Evolutionary conservation across 768 basidiomycete species (phyloP).

Genomic region (Ramaria sp.): DNA sequence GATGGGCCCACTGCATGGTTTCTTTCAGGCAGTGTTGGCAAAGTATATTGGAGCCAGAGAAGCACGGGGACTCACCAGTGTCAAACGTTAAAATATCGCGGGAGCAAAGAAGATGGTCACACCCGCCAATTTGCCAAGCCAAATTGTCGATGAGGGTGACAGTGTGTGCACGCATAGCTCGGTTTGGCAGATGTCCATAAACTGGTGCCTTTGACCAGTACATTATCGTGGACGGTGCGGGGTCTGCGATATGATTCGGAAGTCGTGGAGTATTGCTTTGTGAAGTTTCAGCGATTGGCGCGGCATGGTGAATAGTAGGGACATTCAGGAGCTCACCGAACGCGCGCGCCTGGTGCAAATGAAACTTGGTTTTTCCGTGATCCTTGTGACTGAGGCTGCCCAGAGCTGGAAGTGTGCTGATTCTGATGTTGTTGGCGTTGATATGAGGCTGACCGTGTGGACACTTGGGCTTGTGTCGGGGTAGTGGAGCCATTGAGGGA

Average conservation of each 20-base stretch:
- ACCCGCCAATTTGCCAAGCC: constrained; percentile 86
- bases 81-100: constrained; percentile 80
- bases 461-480: neutral
- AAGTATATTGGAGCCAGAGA: neutral
- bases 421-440: neutral
- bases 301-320: neutral
- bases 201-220: constrained; percentile 82
- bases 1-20: constrained; percentile 82
- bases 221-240: constrained; percentile 64
- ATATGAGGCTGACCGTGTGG: neutral
- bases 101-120: constrained; percentile 67
- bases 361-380: neutral
- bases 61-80: constrained; percentile 38
- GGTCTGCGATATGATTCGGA: constrained; percentile 20
- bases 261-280: constrained; percentile 14
- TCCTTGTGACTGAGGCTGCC: neutral
- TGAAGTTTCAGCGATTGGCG: neutral
- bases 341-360: neutral
- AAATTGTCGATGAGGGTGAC: constrained; percentile 73
- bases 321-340: neutral
- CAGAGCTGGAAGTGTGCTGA: neutral
- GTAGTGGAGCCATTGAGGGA: neutral
- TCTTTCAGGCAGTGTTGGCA: constrained; percentile 30
- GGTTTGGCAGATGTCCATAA: constrained; percentile 54
- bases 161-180: constrained; percentile 70